A percentile compares a stretch with the other conserved stretches of the same genome.
phyloP scores from a whole-genome alignment of 75 land plant genomes.

The Sequoiadendron giganteum region DNA sequence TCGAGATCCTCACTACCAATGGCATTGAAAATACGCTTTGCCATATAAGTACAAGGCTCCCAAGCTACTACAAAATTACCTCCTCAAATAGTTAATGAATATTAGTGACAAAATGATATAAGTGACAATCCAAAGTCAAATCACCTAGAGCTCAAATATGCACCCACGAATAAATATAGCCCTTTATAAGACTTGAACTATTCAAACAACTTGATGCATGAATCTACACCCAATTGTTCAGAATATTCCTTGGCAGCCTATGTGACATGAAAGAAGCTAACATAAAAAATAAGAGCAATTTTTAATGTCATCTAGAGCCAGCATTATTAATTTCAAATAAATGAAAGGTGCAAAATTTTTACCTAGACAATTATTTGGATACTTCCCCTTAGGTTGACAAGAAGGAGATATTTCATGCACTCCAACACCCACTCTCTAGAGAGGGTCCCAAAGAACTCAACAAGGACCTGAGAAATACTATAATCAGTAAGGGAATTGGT shows the following conservation, averaged over 20 bases:
- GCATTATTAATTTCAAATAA: not conserved
- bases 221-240: too few species aligned
- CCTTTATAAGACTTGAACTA: too few species aligned
- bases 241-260: too few species aligned
- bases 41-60: not conserved
- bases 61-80: too few species aligned
- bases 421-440: too few species aligned
- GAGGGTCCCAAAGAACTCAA: slow-evolving; percentile 64
- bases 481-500: not conserved
- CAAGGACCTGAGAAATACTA: slow-evolving; percentile 55
- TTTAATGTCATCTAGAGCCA: too few species aligned
- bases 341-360: slow-evolving; percentile 1
- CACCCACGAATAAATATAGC: slow-evolving; percentile 85
- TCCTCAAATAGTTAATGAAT: too few species aligned
- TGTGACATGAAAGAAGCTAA: too few species aligned
- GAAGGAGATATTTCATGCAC: slow-evolving; percentile 86
- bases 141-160: slow-evolving; percentile 90
- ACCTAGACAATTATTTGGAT: slow-evolving; percentile 99
- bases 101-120: too few species aligned
- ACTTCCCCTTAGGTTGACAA: slow-evolving; percentile 93
- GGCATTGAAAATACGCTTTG: not conserved
- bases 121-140: too few species aligned
- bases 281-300: too few species aligned
- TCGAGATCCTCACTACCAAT: slow-evolving; percentile 83
- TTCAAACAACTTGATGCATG: too few species aligned